Evolutionary conservation across 2,329 filamentous ascomycete genomes (phyloP).

Genomic region (Colletotrichum zoysiae): DNA sequence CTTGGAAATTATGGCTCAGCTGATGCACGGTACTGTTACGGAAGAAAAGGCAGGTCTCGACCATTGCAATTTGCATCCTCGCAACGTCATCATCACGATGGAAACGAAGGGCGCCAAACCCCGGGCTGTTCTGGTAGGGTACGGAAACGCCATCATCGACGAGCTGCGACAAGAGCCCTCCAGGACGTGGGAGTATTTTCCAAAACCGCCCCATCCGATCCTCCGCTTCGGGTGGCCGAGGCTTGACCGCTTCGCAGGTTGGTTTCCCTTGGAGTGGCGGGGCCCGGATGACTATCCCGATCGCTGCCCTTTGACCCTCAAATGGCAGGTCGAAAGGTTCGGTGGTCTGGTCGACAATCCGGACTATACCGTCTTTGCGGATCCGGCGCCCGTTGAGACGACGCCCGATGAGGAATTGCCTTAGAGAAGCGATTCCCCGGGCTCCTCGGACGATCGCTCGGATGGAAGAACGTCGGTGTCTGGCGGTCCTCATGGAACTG

Average conservation of each 20-base stretch:
- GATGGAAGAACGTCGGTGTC: no score
- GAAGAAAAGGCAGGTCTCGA: slow-evolving; percentile 10
- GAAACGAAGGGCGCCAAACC: background rate
- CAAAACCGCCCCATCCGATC: background rate
- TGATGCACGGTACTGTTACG: slow-evolving; percentile 8
- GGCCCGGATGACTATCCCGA: background rate
- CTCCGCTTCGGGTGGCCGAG: background rate
- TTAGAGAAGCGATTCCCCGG: background rate
- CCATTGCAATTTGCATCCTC: background rate
- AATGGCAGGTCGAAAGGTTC: background rate
- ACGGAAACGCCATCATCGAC: background rate
- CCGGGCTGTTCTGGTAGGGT: slow-evolving; percentile 6
- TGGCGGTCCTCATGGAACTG: background rate
- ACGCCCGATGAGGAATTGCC: background rate
- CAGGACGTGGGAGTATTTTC: background rate
- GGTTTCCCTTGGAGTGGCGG: background rate
- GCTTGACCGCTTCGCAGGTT: background rate
- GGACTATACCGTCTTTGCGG: background rate
- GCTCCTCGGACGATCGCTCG: background rate
- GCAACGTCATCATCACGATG: slow-evolving; percentile 6
- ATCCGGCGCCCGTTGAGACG: background rate
- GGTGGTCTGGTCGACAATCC: background rate
- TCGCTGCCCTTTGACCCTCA: background rate
- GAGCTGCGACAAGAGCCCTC: background rate
- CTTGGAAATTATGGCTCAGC: background rate